Base-by-base conservation (phyloP, 2,329 filamentous ascomycete species). In the Neofusicoccum ribis region DNA sequence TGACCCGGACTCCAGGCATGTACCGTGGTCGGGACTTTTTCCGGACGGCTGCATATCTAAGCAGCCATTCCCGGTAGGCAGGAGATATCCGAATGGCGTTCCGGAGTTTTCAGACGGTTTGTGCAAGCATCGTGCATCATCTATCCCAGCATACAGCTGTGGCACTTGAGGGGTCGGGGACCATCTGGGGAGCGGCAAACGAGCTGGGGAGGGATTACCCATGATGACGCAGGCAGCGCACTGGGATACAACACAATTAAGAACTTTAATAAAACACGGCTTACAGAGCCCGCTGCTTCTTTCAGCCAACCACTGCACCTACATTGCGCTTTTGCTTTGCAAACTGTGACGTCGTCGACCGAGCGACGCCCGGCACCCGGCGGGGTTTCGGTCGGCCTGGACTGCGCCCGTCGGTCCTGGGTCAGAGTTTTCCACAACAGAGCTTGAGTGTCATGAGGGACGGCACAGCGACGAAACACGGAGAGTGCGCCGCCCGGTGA, bases 91-190 rank as follows among this genome's bases (percentile, higher is more conserved):
- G 43, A 60, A 23, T 43, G 56, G 56, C 56, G 56, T 60, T 60
- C 27, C 27, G 56, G 56, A 47, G 31, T 60, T 60, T 60, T 60
- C 31, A 47, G 56, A 60, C 56, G 56, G 56, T 47, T 46, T 60
- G 56, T 60, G 56, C 56, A 60, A 47, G 56, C 43, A 60, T 36
- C 41, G 43, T 60, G 56, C 56, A 60, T 60, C 43, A 60, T 60
- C 15, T 43, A 60, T 23, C 41, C 56, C 56, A 47, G 56, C 56
- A 36, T 23, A 47, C n/a, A 46, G 56, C 43, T 60, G 56, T 47
- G 31, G 56, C 43, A 60, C 56, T 34, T 43, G 41, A 46, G 56
- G 43, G 56, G 43, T 44, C 15, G 43, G 56, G 56, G 43, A 60
- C 36, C 56, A 60, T 59, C 23, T 44, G 36, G 39, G 54, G 39